Evolutionary conservation across 495 filamentous ascomycete genomes (phyloP), one percentile per base, ranked within the genome.

Genomic region (Xylaria cubensis): DNA sequence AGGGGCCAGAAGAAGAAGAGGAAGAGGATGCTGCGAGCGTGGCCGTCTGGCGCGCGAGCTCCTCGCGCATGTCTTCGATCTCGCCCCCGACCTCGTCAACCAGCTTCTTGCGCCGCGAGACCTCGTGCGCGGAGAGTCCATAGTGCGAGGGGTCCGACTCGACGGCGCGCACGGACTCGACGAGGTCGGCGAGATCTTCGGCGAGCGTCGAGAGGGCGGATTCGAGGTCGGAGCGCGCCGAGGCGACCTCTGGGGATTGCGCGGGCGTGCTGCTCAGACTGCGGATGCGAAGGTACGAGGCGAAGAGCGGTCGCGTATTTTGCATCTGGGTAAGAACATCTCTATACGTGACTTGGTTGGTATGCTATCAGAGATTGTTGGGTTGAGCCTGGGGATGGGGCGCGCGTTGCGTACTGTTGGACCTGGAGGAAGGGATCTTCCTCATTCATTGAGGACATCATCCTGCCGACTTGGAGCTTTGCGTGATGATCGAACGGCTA

Each of bases 231-330:
- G 86, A 76, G 69, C 92, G 92, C 39, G 97, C 90, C 80, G 97
- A 92, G 62, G 89, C 83, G 48, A 98, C 91, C 80, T 99, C 97
- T 39, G 95, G 97, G 67, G 93, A 94, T 2, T 68, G 55, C 58
- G 83, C 76, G 41, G 84, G 74, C 34, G 77, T 74, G 26, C 74
- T 79, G 70, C 91, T 86, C 19, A 97, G 89, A 21, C 94, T 94
- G 76, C 94, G 93, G 84, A 99, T 98, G 79, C 96, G 96, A 51
- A 97, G 90, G 87, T 97, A 98, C 51, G 94, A 97, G 73, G 92
- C 90, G 87, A 97, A 97, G 69, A 97, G 91, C 41, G 93, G 89
- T 15, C 95, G 91, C 71, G 92, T 92, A 58, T 87, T 88, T 76
- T 91, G 88, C 53, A 99, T 90, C 61, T 93, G 91, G 67, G 90